A percentile compares a stretch with the other conserved stretches of the same genome.
Evolutionary conservation across 75 land plant species (phyloP).

Genomic region (Azolla pinnata): DNA sequence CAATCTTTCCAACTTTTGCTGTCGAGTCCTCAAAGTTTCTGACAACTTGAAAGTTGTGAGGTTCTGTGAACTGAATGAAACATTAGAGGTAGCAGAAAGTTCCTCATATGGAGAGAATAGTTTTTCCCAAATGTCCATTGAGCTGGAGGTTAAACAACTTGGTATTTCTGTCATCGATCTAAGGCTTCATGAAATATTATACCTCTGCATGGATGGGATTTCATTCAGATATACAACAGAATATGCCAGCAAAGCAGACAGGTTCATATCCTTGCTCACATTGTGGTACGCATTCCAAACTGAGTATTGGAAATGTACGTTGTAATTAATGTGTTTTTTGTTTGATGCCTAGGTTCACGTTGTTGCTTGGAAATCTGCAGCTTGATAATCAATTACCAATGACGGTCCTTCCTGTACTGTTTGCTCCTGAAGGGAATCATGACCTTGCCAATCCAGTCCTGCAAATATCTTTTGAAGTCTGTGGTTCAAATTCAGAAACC

Average conservation of each 20-base stretch:
- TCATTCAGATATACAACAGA: conserved; percentile 63
- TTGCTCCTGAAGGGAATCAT: conserved; percentile 59
- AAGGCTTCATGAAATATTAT: conserved; percentile 67
- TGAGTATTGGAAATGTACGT: no score
- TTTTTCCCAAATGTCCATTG: conserved; percentile 31
- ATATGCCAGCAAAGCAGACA: conserved; percentile 48
- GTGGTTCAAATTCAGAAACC: conserved; percentile 54
- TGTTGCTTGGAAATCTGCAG: conserved; percentile 64
- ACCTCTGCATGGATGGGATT: conserved; percentile 64
- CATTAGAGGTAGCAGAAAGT: not conserved
- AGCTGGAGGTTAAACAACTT: conserved; percentile 57
- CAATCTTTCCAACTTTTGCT: conserved; percentile 12
- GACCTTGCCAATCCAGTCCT: conserved; percentile 58
- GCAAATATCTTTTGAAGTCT: conserved; percentile 49
- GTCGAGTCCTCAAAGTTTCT: conserved; percentile 40
- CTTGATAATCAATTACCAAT: conserved; percentile 86
- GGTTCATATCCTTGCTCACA: not conserved
- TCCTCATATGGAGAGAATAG: no score
- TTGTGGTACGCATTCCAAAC: not conserved
- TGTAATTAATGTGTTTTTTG: no score
- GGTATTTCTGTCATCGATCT: conserved; percentile 84
- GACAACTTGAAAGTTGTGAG: conserved; percentile 46
- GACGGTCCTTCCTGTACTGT: conserved; percentile 69
- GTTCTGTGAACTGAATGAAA: conserved; percentile 29
- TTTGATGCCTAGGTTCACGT: conserved; percentile 46